phyloP scores from a whole-genome alignment of 768 basidiomycete species.

The Collybiopsis confluens region DNA sequence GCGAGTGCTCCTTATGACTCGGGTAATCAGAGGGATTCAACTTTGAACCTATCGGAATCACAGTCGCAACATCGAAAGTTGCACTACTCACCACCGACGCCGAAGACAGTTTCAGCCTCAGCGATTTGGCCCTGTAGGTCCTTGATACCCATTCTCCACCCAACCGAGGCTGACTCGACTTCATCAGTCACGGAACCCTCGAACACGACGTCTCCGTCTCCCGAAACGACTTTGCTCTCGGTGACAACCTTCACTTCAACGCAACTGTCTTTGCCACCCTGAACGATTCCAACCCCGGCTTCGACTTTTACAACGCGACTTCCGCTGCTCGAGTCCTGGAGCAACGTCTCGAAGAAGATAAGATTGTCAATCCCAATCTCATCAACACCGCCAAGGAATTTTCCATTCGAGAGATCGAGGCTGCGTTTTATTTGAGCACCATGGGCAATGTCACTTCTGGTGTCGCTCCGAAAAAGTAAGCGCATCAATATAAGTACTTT shows the following conservation, averaged over 20 bases:
- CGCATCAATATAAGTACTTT: too few species aligned
- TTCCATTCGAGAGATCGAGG: conserved; percentile 9
- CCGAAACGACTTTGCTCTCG: conserved; percentile 9
- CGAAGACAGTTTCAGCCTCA: neutral
- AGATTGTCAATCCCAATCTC: conserved; percentile 7
- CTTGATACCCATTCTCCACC: neutral
- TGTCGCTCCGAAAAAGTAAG: conserved; percentile 14
- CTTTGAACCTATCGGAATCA: neutral
- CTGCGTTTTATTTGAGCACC: conserved; percentile 10
- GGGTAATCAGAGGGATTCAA: neutral
- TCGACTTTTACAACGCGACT: conserved; percentile 11
- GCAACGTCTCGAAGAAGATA: conserved; percentile 8
- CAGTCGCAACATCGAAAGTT: neutral
- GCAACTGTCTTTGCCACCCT: conserved; percentile 8
- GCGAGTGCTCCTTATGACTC: neutral
- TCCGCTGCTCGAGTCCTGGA: conserved; percentile 12
- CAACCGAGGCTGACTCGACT: neutral
- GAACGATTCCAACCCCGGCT: conserved; percentile 11
- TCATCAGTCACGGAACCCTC: conserved; percentile 8
- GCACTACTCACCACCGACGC: neutral
- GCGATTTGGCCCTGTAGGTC: neutral
- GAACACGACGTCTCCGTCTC: conserved; percentile 13
- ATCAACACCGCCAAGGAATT: conserved; percentile 13
- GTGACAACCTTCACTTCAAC: conserved; percentile 10
- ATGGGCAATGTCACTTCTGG: conserved; percentile 10